Base-by-base conservation (phyloP, 1,284 basidiomycete genomes). In the Golubevia sp. region DNA sequence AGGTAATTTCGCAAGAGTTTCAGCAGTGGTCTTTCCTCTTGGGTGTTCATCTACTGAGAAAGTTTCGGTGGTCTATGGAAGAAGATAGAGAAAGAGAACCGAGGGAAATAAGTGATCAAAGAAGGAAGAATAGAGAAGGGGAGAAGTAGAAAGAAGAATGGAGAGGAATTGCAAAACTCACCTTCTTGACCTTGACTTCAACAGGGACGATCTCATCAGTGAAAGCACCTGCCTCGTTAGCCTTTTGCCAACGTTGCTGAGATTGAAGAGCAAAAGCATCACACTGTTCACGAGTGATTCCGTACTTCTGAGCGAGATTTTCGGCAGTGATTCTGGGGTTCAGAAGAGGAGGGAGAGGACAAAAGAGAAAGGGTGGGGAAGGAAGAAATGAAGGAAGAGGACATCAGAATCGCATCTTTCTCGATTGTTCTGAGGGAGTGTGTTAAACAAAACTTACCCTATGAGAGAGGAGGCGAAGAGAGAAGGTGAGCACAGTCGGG, bases 1-100 rank as follows among this genome's bases (percentile, higher is more conserved):
- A 69, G 89, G 90, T 60, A 99, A 88, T 27, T 90, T 87, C 55
- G 92, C 92, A 71, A 98, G 89, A 85, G 95, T 94, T 74, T 97
- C 94, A 84, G 91, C 93, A 73, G 96, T 90, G 70, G 97, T 90
- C 77, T 93, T 91, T 86, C 93, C 84, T 44, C 87, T 85, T 18
- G 87, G 86, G 77, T 88, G 86, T 73, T 88, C 87, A 73, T 88
- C 87, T 5, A 82, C 73, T 1, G 64, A 58, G 18, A 82, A 73
- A 2, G 57, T 61, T 55, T 80, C 80, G 26, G 69, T 75, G 7
- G 72, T 25, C 64, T 67, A 24, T 20, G 7, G 49, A 18, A 8
- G 4, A 52, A n/a, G 11, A 27, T 18, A 13, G 20, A 52, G 25
- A 6, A 11, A 26, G 56, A 7, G 44, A 18, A 4, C 6, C 15